phyloP scores from a whole-genome alignment of 1,284 basidiomycete species.

The Apiotrichum porosum region DNA sequence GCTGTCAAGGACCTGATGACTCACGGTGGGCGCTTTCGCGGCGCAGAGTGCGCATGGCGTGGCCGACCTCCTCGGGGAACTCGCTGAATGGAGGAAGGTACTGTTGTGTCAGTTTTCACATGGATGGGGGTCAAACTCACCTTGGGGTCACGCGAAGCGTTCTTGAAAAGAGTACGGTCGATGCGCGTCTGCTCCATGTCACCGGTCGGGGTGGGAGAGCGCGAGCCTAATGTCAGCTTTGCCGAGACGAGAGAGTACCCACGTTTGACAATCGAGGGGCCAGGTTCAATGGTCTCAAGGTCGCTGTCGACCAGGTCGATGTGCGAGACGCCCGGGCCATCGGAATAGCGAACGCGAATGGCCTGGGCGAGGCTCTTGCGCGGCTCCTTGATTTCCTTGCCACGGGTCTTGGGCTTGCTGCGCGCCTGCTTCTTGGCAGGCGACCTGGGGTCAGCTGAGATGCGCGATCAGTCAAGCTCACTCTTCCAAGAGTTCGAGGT shows the following conservation, averaged over 20 bases:
- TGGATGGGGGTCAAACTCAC: too few species aligned
- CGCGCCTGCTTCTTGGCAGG: conserved; percentile 3
- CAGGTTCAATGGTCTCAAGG: too few species aligned
- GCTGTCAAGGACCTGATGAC: background rate
- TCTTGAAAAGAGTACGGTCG: conserved; percentile 29
- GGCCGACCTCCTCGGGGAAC: conserved; percentile 27
- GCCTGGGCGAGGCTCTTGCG: conserved; percentile 13
- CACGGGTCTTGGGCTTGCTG: conserved; percentile 10
- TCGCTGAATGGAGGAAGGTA: conserved; percentile 32
- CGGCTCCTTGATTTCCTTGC: conserved; percentile 15
- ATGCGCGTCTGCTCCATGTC: conserved; percentile 6
- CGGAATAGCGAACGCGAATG: conserved; percentile 2
- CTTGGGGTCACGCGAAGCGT: conserved; percentile 25
- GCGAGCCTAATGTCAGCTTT: conserved; percentile 10
- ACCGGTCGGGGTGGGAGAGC: conserved; percentile 3
- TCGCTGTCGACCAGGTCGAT: too few species aligned
- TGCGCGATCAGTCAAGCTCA: conserved; percentile 14
- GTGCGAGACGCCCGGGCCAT: too few species aligned
- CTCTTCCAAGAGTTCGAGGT: conserved; percentile 63
- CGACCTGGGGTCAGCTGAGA: conserved; percentile 6
- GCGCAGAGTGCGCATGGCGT: conserved; percentile 21
- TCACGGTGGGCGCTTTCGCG: conserved; percentile 24
- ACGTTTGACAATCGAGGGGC: too few species aligned
- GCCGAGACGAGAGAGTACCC: too few species aligned
- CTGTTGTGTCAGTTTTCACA: too few species aligned